Conservation (phyloP, 176 grass and related monocot genomes). For the Carex littledalei region DNA sequence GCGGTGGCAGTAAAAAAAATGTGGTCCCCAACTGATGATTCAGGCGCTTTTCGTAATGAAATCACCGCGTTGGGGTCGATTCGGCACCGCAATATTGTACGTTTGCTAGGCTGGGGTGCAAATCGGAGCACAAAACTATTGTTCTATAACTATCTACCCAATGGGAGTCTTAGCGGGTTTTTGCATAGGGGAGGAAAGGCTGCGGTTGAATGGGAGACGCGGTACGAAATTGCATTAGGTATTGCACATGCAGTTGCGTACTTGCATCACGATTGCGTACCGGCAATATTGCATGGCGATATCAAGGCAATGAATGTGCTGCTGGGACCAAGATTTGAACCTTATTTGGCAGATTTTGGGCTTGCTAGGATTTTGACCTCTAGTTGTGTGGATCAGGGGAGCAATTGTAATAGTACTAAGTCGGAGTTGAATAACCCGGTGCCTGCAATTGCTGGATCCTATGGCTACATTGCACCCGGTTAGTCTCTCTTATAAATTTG, state of each 20-base stretch:
- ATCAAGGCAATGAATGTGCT: conserved; percentile 95
- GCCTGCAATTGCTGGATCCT: conserved; percentile 70
- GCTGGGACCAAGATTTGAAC: conserved; percentile 66
- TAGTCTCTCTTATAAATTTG: not conserved
- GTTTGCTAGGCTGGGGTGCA: conserved; percentile 71
- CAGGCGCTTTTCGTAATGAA: conserved; percentile 77
- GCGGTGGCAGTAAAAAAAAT: conserved; percentile 85
- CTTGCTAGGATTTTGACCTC: conserved; percentile 57
- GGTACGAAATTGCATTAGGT: conserved; percentile 70
- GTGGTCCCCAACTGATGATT: conserved; percentile 71
- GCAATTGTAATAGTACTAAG: conserved; percentile 23
- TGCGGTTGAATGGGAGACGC: conserved; percentile 53
- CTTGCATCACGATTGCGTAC: conserved; percentile 93
- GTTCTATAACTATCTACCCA: conserved; percentile 79
- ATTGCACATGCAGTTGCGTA: conserved; percentile 80
- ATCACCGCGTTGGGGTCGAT: conserved; percentile 73
- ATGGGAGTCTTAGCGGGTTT: conserved; percentile 82
- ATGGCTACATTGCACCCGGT: conserved; percentile 95
- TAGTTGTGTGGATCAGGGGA: not conserved
- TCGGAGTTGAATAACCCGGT: conserved; percentile 36
- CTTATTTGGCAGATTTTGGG: conserved; percentile 88
- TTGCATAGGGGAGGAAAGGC: conserved; percentile 69
- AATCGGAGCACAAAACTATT: conserved; percentile 80
- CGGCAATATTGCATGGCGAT: conserved; percentile 84
- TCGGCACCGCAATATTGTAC: conserved; percentile 84